These are phyloP conservation scores for Sugiyamaella novakii DNA, from an alignment of 1,139 yeast species.

Conservation along the genomic window DNA sequence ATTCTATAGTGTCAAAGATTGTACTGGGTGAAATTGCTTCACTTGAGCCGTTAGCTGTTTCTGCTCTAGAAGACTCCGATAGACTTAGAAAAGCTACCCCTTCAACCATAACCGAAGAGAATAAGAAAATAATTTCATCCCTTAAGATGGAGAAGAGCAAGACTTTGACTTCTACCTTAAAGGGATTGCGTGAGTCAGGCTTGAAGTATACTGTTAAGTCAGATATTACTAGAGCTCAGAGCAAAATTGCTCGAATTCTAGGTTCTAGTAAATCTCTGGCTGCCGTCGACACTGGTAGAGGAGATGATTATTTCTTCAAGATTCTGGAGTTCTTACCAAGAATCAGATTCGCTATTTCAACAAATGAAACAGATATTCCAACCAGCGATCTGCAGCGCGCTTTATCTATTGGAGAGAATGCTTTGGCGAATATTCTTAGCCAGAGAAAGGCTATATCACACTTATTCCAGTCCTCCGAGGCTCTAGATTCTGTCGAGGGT, in stretches of 20 bases:
- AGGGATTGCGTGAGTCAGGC: conserved; percentile 75
- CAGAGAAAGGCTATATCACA: conserved; percentile 6
- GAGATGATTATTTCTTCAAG: conserved; percentile 66
- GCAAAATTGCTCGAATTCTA: conserved; percentile 63
- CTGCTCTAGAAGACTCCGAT: conserved; percentile 59
- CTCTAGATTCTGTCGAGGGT: conserved; percentile 2
- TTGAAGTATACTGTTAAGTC: conserved; percentile 65
- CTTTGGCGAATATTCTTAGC: conserved; percentile 50
- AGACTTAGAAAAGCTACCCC: conserved; percentile 79
- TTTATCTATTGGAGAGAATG: conserved; percentile 75
- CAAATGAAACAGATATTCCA: conserved; percentile 70
- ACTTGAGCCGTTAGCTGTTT: conserved; percentile 56
- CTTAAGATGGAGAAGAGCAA: conserved; percentile 79
- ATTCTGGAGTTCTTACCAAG: conserved; percentile 80
- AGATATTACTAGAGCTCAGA: conserved; percentile 63
- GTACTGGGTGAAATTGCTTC: conserved; percentile 42
- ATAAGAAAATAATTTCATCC: conserved; percentile 70
- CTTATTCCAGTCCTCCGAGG: neutral
- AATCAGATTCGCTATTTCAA: conserved; percentile 62
- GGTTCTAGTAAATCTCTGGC: conserved; percentile 51
- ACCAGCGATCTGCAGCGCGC: conserved; percentile 73
- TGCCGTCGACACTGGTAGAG: conserved; percentile 46
- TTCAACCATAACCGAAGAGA: conserved; percentile 63
- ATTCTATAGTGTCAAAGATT: conserved; percentile 24
- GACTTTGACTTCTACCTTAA: conserved; percentile 71